Base-by-base conservation (phyloP, 1,284 basidiomycete genomes). In the Sphaerobolus stellatus region DNA sequence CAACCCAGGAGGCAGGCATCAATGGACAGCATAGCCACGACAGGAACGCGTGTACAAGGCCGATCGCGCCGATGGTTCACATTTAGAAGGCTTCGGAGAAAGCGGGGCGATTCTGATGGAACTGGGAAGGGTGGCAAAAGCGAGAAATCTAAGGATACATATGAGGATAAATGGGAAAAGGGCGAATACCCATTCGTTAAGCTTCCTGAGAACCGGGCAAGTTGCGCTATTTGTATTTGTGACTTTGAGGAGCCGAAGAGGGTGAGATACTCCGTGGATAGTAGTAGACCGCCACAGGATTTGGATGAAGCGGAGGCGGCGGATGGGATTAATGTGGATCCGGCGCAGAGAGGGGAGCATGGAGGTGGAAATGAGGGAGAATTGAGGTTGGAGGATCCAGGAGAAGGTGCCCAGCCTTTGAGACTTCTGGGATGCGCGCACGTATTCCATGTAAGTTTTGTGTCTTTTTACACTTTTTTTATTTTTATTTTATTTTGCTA, bases 171-270 rank as follows among this genome's bases (percentile, higher is more conserved):
- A 41, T 83, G 80, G 79, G 82, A 81, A 58, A 68, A 72, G 48
- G 70, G 73, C 40, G 76, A 77, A 48, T 79, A 78, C 60, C 81
- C 81, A n/a, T 83, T 83, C 66, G 81, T 92, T 34, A 73, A 85
- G 40, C 75, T 92, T 29, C 86, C 88, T 61, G 84, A 82, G 18
- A 89, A 92, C 63, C 83, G 89, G 45, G 90, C 90, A 5, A 81
- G 84, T 13, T 92, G 89, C 68, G 86, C 88, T 28, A 88, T 92
- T 55, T 92, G 90, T 67, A 69, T 92, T 61, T 78, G 86, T 78
- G 90, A 92, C 66, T 92, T 90, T 58, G 86, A 87, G 61, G 85
- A 86, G 66, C 89, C 89, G 13, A 83, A 73, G 64, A 72, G 73
- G 52, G 62, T 68, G 25, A 43, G 45, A 14, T 49, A 47, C 16